Evolutionary conservation across 306 rosid species (phyloP).

Genomic region (Casuarina cunninghamiana): DNA sequence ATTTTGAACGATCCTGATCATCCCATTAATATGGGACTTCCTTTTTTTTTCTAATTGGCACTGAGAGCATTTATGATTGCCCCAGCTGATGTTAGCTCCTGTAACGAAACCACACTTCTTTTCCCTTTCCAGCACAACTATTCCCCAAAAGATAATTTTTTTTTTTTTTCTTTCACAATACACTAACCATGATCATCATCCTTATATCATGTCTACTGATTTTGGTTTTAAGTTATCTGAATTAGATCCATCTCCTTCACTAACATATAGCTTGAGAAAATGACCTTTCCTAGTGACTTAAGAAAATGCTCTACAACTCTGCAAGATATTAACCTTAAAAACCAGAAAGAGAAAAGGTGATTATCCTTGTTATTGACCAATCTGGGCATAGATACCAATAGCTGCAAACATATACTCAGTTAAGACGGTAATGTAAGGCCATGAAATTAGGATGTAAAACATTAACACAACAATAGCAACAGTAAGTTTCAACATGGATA

Average conservation of each 20-base stretch:
- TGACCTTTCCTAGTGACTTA: neutral
- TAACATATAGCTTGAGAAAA: neutral
- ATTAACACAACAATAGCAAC: neutral
- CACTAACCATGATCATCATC: neutral
- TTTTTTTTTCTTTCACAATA: neutral
- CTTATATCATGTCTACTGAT: neutral
- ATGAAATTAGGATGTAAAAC: neutral
- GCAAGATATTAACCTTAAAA: neutral
- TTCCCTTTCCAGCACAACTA: neutral
- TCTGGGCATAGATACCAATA: neutral
- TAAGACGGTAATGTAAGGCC: neutral
- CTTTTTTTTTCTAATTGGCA: neutral
- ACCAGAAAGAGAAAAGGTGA: neutral
- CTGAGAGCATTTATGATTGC: neutral
- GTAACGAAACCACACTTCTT: neutral
- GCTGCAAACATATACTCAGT: neutral
- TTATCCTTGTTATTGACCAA: neutral
- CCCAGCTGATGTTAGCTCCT: neutral
- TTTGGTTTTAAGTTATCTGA: neutral
- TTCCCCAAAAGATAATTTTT: neutral
- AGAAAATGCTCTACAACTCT: neutral
- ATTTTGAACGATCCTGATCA: neutral
- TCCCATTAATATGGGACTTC: neutral
- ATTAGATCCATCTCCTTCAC: neutral
- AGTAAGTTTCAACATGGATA: neutral